Evolutionary conservation across 1,284 basidiomycete genomes (phyloP).

Genomic region (Stygiomarasmius scandens): DNA sequence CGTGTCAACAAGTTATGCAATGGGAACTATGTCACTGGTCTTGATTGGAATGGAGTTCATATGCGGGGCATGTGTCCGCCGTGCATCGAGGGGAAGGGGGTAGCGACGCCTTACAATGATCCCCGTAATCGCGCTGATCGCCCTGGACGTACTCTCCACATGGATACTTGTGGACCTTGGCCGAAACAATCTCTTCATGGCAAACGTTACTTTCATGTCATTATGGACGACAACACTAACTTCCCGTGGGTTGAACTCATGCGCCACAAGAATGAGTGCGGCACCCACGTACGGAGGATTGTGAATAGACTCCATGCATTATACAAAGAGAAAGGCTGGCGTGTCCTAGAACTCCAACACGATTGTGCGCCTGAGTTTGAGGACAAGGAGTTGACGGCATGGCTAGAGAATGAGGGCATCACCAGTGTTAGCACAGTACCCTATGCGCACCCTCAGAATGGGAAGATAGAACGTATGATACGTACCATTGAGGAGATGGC

Average conservation of each 20-base stretch:
- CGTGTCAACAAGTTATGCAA: too few relatives aligned
- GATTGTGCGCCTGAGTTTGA: conserved; percentile 2
- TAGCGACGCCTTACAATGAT: background rate
- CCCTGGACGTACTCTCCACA: conserved; percentile 3
- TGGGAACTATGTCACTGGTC: too few relatives aligned
- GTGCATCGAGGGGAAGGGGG: background rate
- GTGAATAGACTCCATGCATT: background rate
- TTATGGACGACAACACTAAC: conserved; percentile 9
- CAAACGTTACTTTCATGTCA: background rate
- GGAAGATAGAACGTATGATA: too few relatives aligned
- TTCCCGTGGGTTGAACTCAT: background rate
- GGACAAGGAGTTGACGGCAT: background rate
- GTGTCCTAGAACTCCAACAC: background rate
- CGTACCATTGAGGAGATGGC: too few relatives aligned
- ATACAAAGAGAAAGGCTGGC: background rate
- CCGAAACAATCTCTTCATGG: too few relatives aligned
- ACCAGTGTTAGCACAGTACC: conserved; percentile 8
- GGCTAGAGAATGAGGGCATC: background rate
- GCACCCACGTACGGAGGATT: background rate
- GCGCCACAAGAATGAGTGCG: background rate
- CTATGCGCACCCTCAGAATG: too few relatives aligned
- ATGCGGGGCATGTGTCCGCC: background rate
- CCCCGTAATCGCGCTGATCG: background rate
- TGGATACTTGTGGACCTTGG: conserved; percentile 11
- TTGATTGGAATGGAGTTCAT: background rate